Conservation (phyloP, 2,329 filamentous ascomycete genomes). For the Phoma sp. region DNA sequence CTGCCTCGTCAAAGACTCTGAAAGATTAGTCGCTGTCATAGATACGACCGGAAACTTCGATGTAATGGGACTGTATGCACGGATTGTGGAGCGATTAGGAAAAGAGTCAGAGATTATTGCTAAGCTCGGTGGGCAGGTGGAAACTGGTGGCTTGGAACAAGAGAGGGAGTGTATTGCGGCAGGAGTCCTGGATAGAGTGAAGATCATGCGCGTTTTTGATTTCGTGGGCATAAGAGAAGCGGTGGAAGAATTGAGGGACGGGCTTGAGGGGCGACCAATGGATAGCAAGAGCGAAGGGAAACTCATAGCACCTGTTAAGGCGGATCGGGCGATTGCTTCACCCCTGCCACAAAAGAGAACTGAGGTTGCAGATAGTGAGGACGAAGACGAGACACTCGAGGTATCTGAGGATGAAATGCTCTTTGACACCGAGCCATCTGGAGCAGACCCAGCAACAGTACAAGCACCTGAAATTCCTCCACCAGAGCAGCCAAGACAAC, state of each 20-base stretch:
- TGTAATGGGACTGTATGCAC: constrained; percentile 43
- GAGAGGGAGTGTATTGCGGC: background rate
- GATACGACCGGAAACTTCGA: constrained; percentile 56
- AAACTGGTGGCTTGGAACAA: background rate
- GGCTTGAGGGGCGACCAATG: constrained; percentile 26
- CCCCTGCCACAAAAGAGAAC: constrained; percentile 21
- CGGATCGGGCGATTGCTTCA: background rate
- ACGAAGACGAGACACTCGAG: constrained; percentile 35
- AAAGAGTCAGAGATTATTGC: background rate
- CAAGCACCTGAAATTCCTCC: background rate
- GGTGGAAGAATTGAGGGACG: constrained; percentile 52
- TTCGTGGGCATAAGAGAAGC: constrained; percentile 56
- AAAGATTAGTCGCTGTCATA: constrained; percentile 49
- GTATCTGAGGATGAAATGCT: constrained; percentile 46
- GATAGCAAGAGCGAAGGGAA: background rate
- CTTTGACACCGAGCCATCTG: constrained; percentile 27
- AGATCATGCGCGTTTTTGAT: constrained; percentile 59
- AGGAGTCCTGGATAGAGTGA: constrained; percentile 51
- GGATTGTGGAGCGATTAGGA: background rate
- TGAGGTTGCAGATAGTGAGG: constrained; percentile 43
- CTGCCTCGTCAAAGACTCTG: constrained; percentile 43
- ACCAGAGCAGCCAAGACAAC: background rate
- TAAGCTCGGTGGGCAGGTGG: background rate
- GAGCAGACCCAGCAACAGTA: background rate
- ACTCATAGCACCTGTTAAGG: constrained; percentile 7